These are phyloP conservation scores for Saccharum hybrid DNA, from an alignment of 202 grass and related monocot genomes.

Conservation along the genomic window DNA sequence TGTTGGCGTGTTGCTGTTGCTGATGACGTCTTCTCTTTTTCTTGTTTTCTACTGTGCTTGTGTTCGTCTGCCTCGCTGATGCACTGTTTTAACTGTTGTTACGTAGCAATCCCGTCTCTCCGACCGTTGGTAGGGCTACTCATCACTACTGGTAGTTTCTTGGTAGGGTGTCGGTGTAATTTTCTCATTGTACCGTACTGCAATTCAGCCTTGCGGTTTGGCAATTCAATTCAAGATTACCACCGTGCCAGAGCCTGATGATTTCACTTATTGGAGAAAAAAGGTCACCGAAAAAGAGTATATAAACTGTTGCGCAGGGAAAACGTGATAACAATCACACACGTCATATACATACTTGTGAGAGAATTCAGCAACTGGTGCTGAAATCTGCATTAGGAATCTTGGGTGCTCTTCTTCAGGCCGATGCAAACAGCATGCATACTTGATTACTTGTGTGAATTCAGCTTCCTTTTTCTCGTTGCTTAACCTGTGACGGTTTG, in stretches of 20 bases:
- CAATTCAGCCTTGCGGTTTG: neutral
- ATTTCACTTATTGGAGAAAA: neutral
- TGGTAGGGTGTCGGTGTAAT: slow-evolving; percentile 15
- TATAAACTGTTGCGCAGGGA: neutral
- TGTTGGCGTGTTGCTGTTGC: slow-evolving; percentile 36
- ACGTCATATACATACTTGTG: neutral
- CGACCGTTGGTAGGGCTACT: neutral
- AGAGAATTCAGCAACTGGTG: neutral
- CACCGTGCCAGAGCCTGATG: too few relatives aligned
- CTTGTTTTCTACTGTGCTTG: neutral
- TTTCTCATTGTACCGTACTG: neutral
- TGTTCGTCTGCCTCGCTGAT: slow-evolving; percentile 14
- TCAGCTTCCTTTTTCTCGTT: neutral
- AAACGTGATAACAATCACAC: slow-evolving; percentile 21
- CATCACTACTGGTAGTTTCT: neutral
- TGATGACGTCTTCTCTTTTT: slow-evolving; percentile 22
- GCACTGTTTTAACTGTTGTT: slow-evolving; percentile 3
- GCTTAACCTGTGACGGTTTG: neutral
- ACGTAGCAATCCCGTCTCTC: neutral
- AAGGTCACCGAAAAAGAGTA: neutral
- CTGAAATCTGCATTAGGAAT: neutral
- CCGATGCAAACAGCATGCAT: neutral
- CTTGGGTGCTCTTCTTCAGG: neutral
- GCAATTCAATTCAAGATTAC: slow-evolving; percentile 6
- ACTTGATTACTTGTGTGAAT: neutral